These are phyloP conservation scores for Penstemon newberryi DNA, from an alignment of 257 asterid genomes.

Conservation along the genomic window DNA sequence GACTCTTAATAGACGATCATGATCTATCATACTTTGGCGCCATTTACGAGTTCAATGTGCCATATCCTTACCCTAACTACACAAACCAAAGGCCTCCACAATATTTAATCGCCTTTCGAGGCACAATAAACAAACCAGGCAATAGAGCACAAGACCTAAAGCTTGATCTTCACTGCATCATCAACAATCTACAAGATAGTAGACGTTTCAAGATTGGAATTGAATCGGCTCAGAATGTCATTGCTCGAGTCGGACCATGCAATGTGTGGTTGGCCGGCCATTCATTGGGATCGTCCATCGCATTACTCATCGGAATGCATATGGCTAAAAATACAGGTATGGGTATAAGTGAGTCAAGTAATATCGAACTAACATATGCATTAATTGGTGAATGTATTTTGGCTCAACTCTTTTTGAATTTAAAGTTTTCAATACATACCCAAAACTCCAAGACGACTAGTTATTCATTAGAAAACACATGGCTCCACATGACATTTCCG, in stretches of 20 bases:
- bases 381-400: no score
- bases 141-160: conserved; percentile 54
- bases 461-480: no score
- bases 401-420: no score
- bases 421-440: no score
- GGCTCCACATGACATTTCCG: no score
- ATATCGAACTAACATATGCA: no score
- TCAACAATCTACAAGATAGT: conserved; percentile 49
- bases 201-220: conserved; percentile 46
- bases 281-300: conserved; percentile 69
- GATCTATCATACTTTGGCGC: conserved; percentile 65
- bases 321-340: conserved; percentile 24
- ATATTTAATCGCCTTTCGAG: conserved; percentile 64
- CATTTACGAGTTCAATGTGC: conserved; percentile 42
- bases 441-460: no score
- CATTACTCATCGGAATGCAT: conserved; percentile 52
- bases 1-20: conserved; percentile 44
- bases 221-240: conserved; percentile 26
- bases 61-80: conserved; percentile 27
- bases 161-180: conserved; percentile 47
- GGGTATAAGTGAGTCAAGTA: conserved; percentile 12
- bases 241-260: conserved; percentile 29
- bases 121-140: conserved; percentile 50
- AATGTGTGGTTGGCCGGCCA: conserved; percentile 76
- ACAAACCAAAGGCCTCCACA: conserved; percentile 39